These are phyloP conservation scores for Solanum sejunctum DNA, from an alignment of 257 asterid genomes.

Conservation along the genomic window DNA sequence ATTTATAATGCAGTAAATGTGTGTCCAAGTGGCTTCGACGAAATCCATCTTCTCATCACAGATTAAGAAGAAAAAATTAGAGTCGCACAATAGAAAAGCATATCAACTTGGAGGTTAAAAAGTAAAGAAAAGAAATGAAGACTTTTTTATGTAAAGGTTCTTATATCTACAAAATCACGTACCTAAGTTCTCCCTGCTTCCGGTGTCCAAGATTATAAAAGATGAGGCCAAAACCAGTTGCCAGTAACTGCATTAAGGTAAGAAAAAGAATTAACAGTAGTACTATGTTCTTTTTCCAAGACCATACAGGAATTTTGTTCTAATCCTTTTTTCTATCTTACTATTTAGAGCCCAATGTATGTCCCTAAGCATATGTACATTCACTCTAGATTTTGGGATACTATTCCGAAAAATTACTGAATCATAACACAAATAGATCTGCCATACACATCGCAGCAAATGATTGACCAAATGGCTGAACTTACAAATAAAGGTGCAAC, in stretches of 20 bases:
- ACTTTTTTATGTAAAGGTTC: neutral
- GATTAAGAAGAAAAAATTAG: neutral
- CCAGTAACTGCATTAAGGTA: conserved; percentile 45
- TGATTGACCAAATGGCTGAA: conserved; percentile 8
- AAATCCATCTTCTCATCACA: neutral
- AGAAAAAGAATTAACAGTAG: neutral
- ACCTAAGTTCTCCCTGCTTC: conserved; percentile 86
- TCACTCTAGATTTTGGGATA: neutral
- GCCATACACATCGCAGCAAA: neutral
- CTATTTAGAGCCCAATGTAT: neutral
- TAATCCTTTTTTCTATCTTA: neutral
- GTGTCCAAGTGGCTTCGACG: neutral
- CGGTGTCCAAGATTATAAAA: conserved; percentile 87
- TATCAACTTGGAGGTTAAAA: neutral
- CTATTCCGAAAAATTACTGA: neutral
- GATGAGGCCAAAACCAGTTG: conserved; percentile 70
- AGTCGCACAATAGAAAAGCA: neutral
- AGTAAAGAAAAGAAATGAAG: neutral
- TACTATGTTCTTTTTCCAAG: neutral
- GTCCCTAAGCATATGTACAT: neutral
- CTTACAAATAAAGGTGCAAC: conserved; percentile 86
- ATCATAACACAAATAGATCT: neutral
- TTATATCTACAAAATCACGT: conserved; percentile 1
- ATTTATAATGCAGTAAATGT: neutral
- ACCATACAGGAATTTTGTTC: neutral